Evolutionary conservation across 1,284 basidiomycete species (phyloP).

Genomic region (Somion occarium): DNA sequence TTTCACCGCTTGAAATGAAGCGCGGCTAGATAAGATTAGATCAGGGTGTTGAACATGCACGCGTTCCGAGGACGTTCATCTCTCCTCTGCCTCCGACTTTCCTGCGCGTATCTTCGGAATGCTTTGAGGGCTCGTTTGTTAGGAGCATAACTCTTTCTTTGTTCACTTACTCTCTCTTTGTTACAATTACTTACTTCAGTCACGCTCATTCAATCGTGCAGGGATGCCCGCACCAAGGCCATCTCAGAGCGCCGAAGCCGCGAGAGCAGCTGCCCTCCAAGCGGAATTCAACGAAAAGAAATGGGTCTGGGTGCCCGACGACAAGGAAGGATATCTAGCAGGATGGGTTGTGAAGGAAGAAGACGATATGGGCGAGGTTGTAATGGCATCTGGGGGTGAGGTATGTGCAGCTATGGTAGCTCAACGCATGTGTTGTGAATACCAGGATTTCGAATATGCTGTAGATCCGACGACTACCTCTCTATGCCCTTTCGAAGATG

Average conservation of each 20-base stretch:
- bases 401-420: conserved; percentile 34
- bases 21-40: conserved; percentile 3
- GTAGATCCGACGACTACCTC: conserved; percentile 70
- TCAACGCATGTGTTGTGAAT: background rate
- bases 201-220: background rate
- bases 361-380: conserved; percentile 72
- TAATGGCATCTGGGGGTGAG: conserved; percentile 77
- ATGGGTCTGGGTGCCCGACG: conserved; percentile 94
- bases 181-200: background rate
- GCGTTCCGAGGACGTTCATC: conserved; percentile 2
- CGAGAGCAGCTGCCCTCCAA: conserved; percentile 79
- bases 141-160: background rate
- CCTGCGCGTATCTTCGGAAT: background rate
- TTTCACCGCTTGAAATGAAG: no score
- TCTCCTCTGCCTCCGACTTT: conserved; percentile 1
- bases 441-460: conserved; percentile 1
- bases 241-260: conserved; percentile 67
- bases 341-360: conserved; percentile 88
- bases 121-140: background rate
- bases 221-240: conserved; percentile 47
- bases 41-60: background rate
- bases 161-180: background rate
- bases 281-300: conserved; percentile 97
- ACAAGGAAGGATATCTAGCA: conserved; percentile 84
- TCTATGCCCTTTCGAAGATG: conserved; percentile 87